phyloP scores from a whole-genome alignment of 176 grass and related monocot species.

The Canna indica region DNA sequence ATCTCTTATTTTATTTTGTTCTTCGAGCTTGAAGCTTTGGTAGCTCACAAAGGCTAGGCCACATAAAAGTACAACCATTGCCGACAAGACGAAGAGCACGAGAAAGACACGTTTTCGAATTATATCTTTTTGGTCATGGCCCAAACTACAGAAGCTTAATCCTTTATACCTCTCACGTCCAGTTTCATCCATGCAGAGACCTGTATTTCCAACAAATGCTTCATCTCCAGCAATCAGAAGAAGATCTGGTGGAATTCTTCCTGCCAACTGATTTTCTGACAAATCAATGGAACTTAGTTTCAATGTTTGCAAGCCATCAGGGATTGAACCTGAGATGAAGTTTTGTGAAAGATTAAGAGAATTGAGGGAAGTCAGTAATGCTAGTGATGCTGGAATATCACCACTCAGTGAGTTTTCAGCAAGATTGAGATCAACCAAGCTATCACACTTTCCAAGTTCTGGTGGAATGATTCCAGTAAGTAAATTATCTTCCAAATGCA shows the following conservation, averaged over 20 bases:
- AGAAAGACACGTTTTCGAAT: conserved; percentile 29
- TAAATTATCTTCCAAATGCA: conserved; percentile 69
- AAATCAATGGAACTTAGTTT: conserved; percentile 74
- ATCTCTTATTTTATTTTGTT: conserved; percentile 31
- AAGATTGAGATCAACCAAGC: conserved; percentile 59
- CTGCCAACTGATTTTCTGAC: conserved; percentile 69
- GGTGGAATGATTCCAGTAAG: conserved; percentile 48
- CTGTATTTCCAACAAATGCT: conserved; percentile 57
- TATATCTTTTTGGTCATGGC: conserved; percentile 21
- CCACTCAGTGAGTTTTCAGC: conserved; percentile 65
- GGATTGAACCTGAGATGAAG: conserved; percentile 57
- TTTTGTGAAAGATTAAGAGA: conserved; percentile 86
- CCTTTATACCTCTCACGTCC: conserved; percentile 28
- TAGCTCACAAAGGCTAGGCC: conserved; percentile 52
- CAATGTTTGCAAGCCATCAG: conserved; percentile 45
- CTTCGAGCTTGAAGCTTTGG: conserved; percentile 65
- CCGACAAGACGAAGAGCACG: conserved; percentile 35
- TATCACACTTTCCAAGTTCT: conserved; percentile 53
- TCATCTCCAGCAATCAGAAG: conserved; percentile 62
- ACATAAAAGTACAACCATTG: conserved; percentile 39
- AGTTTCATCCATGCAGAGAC: conserved; percentile 42
- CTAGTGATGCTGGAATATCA: conserved; percentile 44
- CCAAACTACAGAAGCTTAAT: conserved; percentile 48
- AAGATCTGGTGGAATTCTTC: conserved; percentile 55
- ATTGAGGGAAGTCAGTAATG: conserved; percentile 37